phyloP scores from a whole-genome alignment of 2,329 filamentous ascomycete genomes.

The Botryotinia calthae region DNA sequence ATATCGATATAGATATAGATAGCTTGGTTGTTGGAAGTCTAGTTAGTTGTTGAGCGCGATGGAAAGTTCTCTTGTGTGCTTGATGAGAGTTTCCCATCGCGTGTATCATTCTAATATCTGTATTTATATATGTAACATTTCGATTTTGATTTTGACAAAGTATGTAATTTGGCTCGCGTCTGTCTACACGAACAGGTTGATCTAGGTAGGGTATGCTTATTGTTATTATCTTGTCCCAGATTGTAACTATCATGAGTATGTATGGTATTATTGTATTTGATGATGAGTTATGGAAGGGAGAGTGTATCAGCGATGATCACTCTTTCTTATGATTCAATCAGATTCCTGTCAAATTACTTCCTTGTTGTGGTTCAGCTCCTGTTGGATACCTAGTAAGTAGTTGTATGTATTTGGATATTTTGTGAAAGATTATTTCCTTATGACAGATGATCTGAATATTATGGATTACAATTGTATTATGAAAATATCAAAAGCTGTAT shows the following conservation, averaged over 20 bases:
- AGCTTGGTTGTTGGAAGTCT: not conserved
- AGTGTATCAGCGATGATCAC: not conserved
- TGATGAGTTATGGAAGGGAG: not conserved
- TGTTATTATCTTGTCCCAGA: not conserved
- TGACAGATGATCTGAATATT: too few species aligned
- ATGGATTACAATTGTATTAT: not conserved
- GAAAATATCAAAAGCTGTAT: not conserved
- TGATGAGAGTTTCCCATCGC: too few species aligned
- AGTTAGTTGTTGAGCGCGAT: not conserved
- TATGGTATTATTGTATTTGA: not conserved
- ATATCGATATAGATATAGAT: too few species aligned
- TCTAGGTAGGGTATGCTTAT: too few species aligned
- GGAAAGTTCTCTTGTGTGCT: not conserved
- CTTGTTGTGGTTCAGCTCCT: not conserved
- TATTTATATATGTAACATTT: too few species aligned
- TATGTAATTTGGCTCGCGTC: too few species aligned
- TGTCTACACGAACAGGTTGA: not conserved
- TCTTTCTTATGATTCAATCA: not conserved
- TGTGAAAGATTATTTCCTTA: rapidly evolving
- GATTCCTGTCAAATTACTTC: rapidly evolving
- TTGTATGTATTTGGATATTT: not conserved
- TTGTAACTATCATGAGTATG: not conserved
- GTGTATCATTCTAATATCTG: too few species aligned
- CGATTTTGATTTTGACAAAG: too few species aligned
- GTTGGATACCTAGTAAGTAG: too few species aligned